Percentiles rank a stretch among this genome's conserved stretches.
Conservation (phyloP, 1,284 basidiomycete species). For the Boletus smithii region DNA sequence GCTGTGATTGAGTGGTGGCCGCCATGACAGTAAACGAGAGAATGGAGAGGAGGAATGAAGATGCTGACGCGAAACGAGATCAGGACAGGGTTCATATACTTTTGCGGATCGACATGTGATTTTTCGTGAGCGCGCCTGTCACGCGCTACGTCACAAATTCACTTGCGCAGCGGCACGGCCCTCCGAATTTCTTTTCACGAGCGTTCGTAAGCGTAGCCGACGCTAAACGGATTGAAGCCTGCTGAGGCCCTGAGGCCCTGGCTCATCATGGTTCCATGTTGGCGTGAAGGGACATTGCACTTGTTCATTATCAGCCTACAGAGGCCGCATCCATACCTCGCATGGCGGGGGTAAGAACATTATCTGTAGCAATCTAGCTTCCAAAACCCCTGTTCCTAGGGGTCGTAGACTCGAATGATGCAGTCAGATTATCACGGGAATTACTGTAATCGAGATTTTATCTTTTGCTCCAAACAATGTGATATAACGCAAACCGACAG, state of each 20-base stretch:
- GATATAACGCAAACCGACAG: conserved; percentile 11
- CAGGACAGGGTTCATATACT: conserved; percentile 33
- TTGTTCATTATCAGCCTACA: too few species aligned
- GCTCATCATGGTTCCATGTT: too few species aligned
- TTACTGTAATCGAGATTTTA: conserved; percentile 2
- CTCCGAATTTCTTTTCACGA: conserved; percentile 10
- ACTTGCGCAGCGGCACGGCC: neutral
- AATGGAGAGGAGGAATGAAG: conserved; percentile 6
- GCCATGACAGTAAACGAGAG: conserved; percentile 34
- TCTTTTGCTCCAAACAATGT: conserved; percentile 10
- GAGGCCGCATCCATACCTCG: too few species aligned
- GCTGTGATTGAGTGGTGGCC: conserved; percentile 38
- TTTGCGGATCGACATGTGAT: conserved; percentile 25
- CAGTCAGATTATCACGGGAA: conserved; percentile 11
- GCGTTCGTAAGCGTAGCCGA: neutral
- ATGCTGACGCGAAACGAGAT: conserved; percentile 6
- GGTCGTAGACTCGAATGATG: conserved; percentile 4
- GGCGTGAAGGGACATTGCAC: too few species aligned
- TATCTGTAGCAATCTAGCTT: neutral
- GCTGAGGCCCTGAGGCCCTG: too few species aligned
- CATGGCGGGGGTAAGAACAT: too few species aligned
- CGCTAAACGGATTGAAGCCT: too few species aligned
- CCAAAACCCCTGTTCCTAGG: conserved; percentile 19
- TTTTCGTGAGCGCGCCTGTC: conserved; percentile 18
- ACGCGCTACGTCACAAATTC: conserved; percentile 21